These are phyloP conservation scores for Talaromyces ruber DNA, from an alignment of 495 filamentous ascomycete species.

Conservation along the genomic window DNA sequence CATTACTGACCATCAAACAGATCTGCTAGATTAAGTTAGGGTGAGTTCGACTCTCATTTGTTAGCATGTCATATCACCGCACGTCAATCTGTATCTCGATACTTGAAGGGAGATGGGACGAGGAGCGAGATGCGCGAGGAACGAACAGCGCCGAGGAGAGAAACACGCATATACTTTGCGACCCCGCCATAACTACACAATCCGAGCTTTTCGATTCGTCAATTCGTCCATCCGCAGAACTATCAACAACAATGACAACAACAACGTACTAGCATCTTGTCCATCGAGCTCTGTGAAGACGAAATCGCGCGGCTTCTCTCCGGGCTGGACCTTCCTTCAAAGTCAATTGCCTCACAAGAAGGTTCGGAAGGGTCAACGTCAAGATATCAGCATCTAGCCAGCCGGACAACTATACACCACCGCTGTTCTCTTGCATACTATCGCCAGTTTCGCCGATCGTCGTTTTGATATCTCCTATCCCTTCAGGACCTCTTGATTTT, in stretches of 20 bases:
- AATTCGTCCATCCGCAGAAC: not conserved
- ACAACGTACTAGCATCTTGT: not conserved
- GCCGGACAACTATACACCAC: not conserved
- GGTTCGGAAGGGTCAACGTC: not conserved
- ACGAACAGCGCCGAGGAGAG: not conserved
- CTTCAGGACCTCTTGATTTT: not conserved
- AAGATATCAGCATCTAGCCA: not conserved
- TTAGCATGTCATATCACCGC: not conserved
- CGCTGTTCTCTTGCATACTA: not conserved
- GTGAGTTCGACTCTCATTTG: slow-evolving; percentile 1
- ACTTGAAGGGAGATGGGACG: not conserved
- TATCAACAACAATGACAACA: not conserved
- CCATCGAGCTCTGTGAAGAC: not conserved
- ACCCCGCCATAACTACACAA: not conserved
- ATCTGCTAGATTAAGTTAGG: not conserved
- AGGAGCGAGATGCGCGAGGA: not conserved
- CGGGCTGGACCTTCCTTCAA: not conserved
- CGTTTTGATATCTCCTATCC: not conserved
- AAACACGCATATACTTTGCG: not conserved
- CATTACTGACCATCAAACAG: not conserved
- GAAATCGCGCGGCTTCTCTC: not conserved
- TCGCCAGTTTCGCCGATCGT: not conserved
- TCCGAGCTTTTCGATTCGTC: not conserved
- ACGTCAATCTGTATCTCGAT: not conserved
- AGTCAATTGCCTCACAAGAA: not conserved